Evolutionary conservation across 1,139 yeast genomes (phyloP).

Genomic region (Zygotorulaspora mrakii): DNA sequence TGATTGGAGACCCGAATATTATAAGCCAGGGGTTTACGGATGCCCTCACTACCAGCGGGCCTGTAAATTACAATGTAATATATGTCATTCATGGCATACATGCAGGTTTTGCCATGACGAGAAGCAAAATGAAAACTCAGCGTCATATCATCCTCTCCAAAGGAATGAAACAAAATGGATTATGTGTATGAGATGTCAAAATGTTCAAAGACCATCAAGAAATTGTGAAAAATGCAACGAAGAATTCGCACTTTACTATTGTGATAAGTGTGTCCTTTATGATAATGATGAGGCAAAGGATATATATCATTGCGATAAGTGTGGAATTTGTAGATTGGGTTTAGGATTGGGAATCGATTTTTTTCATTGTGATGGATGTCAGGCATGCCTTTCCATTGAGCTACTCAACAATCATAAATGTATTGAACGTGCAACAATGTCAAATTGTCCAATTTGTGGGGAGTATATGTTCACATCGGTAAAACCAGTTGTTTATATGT

Average conservation of each 20-base stretch:
- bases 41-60: conserved; percentile 81
- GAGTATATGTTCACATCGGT: conserved; percentile 88
- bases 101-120: conserved; percentile 87
- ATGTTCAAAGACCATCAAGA: conserved; percentile 70
- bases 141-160: conserved; percentile 55
- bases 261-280: conserved; percentile 72
- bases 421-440: conserved; percentile 80
- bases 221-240: conserved; percentile 64
- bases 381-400: conserved; percentile 81
- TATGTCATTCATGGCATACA: conserved; percentile 69
- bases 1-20: conserved; percentile 53
- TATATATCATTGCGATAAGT: conserved; percentile 86
- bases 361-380: conserved; percentile 88
- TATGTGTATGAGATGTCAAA: conserved; percentile 74
- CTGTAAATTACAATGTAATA: conserved; percentile 78
- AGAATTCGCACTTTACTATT: conserved; percentile 71
- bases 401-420: conserved; percentile 75
- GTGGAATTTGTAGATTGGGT: conserved; percentile 91
- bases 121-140: conserved; percentile 27
- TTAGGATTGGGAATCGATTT: conserved; percentile 83
- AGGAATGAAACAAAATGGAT: conserved; percentile 63
- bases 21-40: conserved; percentile 54
- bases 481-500: conserved; percentile 81
- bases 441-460: conserved; percentile 90
- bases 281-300: conserved; percentile 78